These are phyloP conservation scores for Eucalyptus erythrocorys DNA, from an alignment of 345 rosid genomes.

Conservation along the genomic window DNA sequence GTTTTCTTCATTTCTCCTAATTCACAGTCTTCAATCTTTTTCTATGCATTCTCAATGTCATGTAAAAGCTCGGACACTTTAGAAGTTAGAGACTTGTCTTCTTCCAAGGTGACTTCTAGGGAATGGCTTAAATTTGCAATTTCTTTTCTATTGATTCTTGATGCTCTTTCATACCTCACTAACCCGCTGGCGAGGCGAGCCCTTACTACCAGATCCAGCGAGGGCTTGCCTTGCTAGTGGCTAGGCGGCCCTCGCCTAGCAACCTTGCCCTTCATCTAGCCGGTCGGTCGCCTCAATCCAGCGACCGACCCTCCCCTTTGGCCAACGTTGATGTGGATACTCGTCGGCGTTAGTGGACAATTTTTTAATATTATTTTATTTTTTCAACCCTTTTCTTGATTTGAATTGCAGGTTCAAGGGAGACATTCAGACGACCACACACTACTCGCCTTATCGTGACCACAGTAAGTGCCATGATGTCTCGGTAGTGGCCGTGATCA, in stretches of 20 bases:
- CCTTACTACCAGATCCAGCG: accelerated
- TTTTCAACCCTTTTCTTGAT: too few relatives aligned
- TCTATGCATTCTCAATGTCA: constrained; percentile 43
- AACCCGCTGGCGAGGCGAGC: accelerated
- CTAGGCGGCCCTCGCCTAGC: too few relatives aligned
- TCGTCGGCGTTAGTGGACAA: accelerated
- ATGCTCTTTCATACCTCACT: constrained; percentile 20
- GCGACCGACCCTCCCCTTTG: accelerated
- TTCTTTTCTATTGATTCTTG: constrained; percentile 48
- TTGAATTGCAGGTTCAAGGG: too few relatives aligned
- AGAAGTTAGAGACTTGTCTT: constrained; percentile 32
- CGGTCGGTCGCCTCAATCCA: too few relatives aligned
- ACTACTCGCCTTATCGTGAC: too few relatives aligned
- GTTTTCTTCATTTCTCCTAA: constrained; percentile 30
- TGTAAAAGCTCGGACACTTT: constrained; percentile 35
- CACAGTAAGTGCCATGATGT: too few relatives aligned
- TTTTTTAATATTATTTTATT: too few relatives aligned
- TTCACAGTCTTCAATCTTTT: constrained; percentile 25
- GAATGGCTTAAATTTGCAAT: constrained; percentile 21
- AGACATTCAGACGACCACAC: too few relatives aligned
- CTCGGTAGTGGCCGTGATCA: accelerated
- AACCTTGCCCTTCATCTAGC: too few relatives aligned
- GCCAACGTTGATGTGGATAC: too few relatives aligned
- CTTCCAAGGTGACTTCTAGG: constrained; percentile 29
- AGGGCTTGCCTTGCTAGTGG: too few relatives aligned